A percentile compares a stretch with the other conserved stretches of the same genome.
Evolutionary conservation across 2,329 filamentous ascomycete species (phyloP).

Genomic region (Tolypocladium inflatum): DNA sequence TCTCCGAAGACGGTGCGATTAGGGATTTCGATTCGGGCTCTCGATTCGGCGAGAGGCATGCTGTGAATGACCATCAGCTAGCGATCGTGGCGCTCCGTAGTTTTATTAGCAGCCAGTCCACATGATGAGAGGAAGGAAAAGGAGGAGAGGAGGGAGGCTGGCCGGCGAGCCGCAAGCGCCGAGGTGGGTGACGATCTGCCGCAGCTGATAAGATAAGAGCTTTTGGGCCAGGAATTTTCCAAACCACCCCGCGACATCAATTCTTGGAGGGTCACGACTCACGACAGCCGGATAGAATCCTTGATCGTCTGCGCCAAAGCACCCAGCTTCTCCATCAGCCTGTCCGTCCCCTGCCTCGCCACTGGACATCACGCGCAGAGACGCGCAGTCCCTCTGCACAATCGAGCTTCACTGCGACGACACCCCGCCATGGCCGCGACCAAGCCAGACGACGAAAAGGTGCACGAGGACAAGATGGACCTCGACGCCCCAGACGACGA

Average conservation of each 20-base stretch:
- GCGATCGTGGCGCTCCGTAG: not conserved
- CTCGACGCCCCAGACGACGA: conserved; percentile 28
- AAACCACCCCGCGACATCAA: not conserved
- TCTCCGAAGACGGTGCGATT: too few species aligned
- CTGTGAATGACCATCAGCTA: not conserved
- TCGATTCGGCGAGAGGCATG: too few species aligned
- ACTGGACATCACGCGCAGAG: not conserved
- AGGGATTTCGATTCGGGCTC: too few species aligned
- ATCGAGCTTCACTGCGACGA: not conserved
- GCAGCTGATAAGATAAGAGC: conserved; percentile 16
- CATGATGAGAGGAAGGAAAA: too few species aligned
- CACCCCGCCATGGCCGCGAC: conserved; percentile 2
- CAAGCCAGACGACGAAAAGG: conserved; percentile 6
- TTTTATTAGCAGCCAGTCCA: not conserved
- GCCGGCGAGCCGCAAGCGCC: not conserved
- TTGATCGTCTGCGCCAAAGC: not conserved
- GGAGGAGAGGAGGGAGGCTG: not conserved
- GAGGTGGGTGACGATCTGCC: not conserved
- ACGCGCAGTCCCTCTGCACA: not conserved
- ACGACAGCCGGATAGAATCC: not conserved
- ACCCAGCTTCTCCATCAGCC: not conserved
- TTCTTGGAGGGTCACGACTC: not conserved
- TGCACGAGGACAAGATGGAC: conserved; percentile 11
- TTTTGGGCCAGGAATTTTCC: not conserved
- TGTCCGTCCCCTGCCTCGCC: not conserved